Conservation (phyloP, 768 basidiomycete genomes). For the Leucocoprinus birnbaumii region DNA sequence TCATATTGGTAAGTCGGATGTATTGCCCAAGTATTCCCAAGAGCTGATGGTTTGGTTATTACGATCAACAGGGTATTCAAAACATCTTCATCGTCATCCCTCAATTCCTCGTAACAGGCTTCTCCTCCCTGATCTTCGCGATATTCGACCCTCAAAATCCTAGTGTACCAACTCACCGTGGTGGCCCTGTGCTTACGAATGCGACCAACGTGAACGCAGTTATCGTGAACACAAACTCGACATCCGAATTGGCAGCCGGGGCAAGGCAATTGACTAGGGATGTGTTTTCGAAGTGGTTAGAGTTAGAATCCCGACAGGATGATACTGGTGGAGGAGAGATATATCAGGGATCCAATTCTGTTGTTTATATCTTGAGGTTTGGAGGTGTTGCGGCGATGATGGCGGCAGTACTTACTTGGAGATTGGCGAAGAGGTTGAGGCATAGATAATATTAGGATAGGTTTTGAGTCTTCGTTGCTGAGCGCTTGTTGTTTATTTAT, state of each 20-base stretch:
- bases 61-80: slow-evolving; percentile 74
- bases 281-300: slow-evolving; percentile 14
- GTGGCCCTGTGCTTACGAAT: slow-evolving; percentile 11
- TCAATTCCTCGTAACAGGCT: slow-evolving; percentile 87
- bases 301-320: slow-evolving; percentile 11
- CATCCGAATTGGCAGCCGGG: slow-evolving; percentile 5
- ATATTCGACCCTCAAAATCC: slow-evolving; percentile 69
- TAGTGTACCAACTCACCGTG: slow-evolving; percentile 33
- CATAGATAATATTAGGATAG: slow-evolving; percentile 35
- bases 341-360: slow-evolving; percentile 52
- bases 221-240: slow-evolving; percentile 8
- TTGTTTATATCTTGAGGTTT: slow-evolving; percentile 74
- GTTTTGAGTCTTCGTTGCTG: neutral
- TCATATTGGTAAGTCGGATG: slow-evolving; percentile 66
- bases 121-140: slow-evolving; percentile 85
- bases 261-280: neutral
- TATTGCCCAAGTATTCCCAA: no score
- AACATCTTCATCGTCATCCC: slow-evolving; percentile 93
- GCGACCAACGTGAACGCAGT: slow-evolving; percentile 4
- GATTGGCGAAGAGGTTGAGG: slow-evolving; percentile 50
- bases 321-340: slow-evolving; percentile 19
- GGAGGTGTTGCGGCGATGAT: slow-evolving; percentile 54
- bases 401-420: slow-evolving; percentile 52
- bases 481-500: neutral
- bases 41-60: neutral